Evolutionary conservation across 2,329 filamentous ascomycete species (phyloP).

Genomic region (Cladosporium sp.): DNA sequence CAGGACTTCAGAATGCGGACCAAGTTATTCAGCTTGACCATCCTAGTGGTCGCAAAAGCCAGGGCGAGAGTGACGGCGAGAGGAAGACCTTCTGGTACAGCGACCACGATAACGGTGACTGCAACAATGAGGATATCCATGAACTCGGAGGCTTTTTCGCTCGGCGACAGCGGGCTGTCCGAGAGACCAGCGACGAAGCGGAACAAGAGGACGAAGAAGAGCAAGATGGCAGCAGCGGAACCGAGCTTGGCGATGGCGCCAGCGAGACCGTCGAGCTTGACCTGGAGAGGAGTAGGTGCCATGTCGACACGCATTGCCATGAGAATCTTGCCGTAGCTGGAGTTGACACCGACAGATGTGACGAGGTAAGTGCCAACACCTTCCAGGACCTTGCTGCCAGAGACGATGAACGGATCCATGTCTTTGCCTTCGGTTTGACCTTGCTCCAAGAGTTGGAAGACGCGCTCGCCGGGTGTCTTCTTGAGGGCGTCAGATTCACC

Average conservation of each 20-base stretch:
- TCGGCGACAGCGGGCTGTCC: constrained; percentile 48
- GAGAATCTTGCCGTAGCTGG: constrained; percentile 69
- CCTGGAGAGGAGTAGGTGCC: constrained; percentile 71
- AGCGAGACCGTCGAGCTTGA: constrained; percentile 70
- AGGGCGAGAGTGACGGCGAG: constrained; percentile 62
- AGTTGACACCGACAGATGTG: constrained; percentile 66
- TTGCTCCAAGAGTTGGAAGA: constrained; percentile 58
- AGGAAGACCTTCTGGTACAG: constrained; percentile 61
- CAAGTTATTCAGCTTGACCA: constrained; percentile 64
- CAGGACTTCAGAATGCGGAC: constrained; percentile 61
- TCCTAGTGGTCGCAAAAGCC: constrained; percentile 60
- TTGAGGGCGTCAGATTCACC: constrained; percentile 68
- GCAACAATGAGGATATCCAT: constrained; percentile 58
- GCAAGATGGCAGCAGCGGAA: constrained; percentile 67
- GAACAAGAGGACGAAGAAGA: constrained; percentile 83
- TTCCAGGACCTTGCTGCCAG: constrained; percentile 71
- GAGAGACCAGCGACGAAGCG: constrained; percentile 69
- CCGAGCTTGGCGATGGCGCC: constrained; percentile 72
- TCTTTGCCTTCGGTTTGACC: constrained; percentile 55
- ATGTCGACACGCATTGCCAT: constrained; percentile 74
- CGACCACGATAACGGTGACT: constrained; percentile 62
- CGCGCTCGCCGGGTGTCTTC: constrained; percentile 60
- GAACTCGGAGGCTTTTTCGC: constrained; percentile 69
- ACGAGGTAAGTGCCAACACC: constrained; percentile 71
- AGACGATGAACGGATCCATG: constrained; percentile 79